Evolutionary conservation across 257 asterid species (phyloP), one percentile per base, ranked within the genome.

Genomic region (Striga asiatica): DNA sequence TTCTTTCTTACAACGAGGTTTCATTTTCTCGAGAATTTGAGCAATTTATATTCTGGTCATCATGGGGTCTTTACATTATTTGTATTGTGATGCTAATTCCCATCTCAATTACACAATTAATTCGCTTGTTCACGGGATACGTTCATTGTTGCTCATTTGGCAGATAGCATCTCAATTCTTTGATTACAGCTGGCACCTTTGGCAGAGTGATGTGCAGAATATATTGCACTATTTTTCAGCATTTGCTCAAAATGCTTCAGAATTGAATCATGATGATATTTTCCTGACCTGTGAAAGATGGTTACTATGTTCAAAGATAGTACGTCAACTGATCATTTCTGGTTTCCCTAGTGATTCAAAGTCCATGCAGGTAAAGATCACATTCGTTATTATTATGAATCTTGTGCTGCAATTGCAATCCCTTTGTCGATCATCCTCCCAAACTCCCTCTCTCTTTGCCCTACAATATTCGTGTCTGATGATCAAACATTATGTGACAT

Each of bases 141-240:
- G 64, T 69, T 57, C 47, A 50, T 68, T 57, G 54, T 66, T 75
- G 56, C 60, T 69, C 71, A 61, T 80, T 75, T 80, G 78, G 83
- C 99, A 92, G 99, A 84, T 92, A 69, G 82, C 95, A 24, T 74
- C 81, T 57, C 88, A 84, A 67, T 88, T 88, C 76, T 92, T 92
- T 74, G 99, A 92, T 66, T 92, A 77, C 74, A 74, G 94, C 83
- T 92, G 99, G 99, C 83, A 80, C 76, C 94, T 88, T 60, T 92
- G 99, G 99, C 95, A 84, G 91, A 74, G 72, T 62, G 97, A 92
- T 61, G 64, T 79, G 65, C 95, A 81, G 77, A 74, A 78, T 57
- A 78, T 92, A 68, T 74, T 88, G 68, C 88, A 77, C 62, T 88
- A 85, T 54, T 88, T 88, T 67, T 73, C 89, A 31, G 67, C 74